A percentile compares a stretch with the other conserved stretches of the same genome.
phyloP scores from a whole-genome alignment of 2,329 filamentous ascomycete species.

The Cercospora canescens region DNA sequence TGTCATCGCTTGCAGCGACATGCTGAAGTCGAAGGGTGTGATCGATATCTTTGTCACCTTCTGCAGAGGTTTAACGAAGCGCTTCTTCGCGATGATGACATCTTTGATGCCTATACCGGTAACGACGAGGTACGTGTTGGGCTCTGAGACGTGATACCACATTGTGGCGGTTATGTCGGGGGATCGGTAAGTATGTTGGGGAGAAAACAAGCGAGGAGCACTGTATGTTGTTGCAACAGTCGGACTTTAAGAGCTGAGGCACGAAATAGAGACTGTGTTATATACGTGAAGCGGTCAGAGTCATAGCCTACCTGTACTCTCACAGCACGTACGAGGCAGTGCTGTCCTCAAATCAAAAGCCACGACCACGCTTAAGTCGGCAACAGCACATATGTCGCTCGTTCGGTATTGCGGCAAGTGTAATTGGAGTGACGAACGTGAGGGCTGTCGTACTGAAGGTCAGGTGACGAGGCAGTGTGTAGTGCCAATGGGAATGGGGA shows the following conservation, averaged over 20 bases:
- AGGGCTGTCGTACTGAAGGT: not conserved
- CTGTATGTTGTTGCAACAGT: not conserved
- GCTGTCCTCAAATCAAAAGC: not conserved
- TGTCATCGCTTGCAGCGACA: slow-evolving; percentile 85
- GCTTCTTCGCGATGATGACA: slow-evolving; percentile 76
- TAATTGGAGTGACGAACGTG: not conserved
- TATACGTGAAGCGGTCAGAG: not conserved
- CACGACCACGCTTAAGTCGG: not conserved
- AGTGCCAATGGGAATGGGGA: not conserved
- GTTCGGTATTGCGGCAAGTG: slow-evolving; percentile 4
- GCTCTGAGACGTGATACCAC: slow-evolving; percentile 62
- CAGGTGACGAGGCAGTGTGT: slow-evolving; percentile 7
- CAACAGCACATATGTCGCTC: not conserved
- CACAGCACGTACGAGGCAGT: not conserved
- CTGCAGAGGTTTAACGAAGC: slow-evolving; percentile 71
- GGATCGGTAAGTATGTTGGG: not conserved
- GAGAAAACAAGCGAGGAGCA: not conserved
- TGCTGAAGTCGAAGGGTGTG: slow-evolving; percentile 73
- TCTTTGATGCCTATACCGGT: slow-evolving; percentile 69
- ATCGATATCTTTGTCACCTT: slow-evolving; percentile 42
- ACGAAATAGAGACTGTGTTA: not conserved
- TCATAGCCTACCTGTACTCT: slow-evolving; percentile 3
- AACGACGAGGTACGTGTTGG: slow-evolving; percentile 80
- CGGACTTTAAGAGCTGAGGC: not conserved
- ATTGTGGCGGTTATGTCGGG: slow-evolving; percentile 20